A percentile compares a stretch with the other conserved stretches of the same genome.
Evolutionary conservation across 2,329 filamentous ascomycete species (phyloP).

Genomic region (Epichloe gansuensis): DNA sequence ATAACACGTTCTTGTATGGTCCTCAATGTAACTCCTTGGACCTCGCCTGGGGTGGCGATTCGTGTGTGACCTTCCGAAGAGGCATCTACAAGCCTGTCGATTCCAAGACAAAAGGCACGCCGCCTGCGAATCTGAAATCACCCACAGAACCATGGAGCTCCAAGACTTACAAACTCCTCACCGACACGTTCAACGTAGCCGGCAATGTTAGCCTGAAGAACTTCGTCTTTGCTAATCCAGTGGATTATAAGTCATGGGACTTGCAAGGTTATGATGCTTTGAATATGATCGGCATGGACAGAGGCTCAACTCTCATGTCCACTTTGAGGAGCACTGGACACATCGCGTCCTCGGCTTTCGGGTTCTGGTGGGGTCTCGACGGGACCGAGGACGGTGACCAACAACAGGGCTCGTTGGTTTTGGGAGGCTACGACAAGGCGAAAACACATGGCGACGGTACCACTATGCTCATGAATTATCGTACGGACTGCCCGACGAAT

Average conservation of each 20-base stretch:
- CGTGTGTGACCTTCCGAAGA: too few species aligned
- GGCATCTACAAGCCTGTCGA: background rate
- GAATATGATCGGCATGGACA: slow-evolving; percentile 9
- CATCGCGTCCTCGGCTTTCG: slow-evolving; percentile 4
- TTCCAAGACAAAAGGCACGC: background rate
- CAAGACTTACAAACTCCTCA: slow-evolving; percentile 7
- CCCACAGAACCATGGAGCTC: slow-evolving; percentile 2
- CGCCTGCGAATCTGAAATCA: background rate
- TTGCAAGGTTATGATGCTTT: slow-evolving; percentile 1
- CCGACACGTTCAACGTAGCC: slow-evolving; percentile 3
- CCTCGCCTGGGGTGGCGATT: too few species aligned
- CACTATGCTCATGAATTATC: too few species aligned
- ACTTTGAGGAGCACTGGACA: background rate
- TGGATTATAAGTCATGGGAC: background rate
- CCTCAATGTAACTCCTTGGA: too few species aligned
- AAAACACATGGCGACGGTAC: too few species aligned
- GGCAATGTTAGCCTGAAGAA: background rate
- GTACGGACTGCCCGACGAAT: too few species aligned
- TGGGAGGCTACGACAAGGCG: slow-evolving; percentile 4
- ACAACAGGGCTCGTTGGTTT: slow-evolving; percentile 4
- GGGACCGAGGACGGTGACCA: slow-evolving; percentile 1
- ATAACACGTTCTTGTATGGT: too few species aligned
- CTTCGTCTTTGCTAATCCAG: slow-evolving; percentile 5
- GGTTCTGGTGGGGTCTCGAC: slow-evolving; percentile 10
- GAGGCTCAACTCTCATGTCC: slow-evolving; percentile 6